Evolutionary conservation across 202 grass and related monocot species (phyloP), one percentile per base, ranked within the genome.

Genomic region (Setaria italica): DNA sequence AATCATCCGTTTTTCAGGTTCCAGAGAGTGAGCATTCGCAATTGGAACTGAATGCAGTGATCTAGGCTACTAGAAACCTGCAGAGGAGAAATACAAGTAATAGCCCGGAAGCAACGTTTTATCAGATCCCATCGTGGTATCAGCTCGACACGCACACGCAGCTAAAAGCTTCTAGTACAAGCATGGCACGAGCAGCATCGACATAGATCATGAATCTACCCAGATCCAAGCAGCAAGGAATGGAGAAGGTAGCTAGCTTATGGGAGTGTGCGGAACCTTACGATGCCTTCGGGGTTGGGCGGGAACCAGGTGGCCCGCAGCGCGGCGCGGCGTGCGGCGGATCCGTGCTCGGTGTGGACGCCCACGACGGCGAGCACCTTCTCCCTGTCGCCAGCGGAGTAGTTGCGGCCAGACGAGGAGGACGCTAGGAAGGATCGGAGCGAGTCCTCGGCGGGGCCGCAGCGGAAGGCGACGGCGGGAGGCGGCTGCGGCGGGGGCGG

Each of bases 301-400:
- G 97, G 97, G 87, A 99, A 99, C 97, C 94, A 99, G 63, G 97
- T 96, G 60, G 82, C 88, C 14, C 97, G 88, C 14, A 99, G 90
- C 49, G 90, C 94, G 2, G 82, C 88, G 25, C 92, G 90, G 34
- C 77, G 88, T 16, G 83, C 94, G 76, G 88, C 83, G 41, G 88
- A 92, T 74, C 88, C 85, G 50, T 91, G 88, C 25, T 88, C 87
- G 10, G 94, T 99, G 73, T 92, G 90, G 35, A 99, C 90, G 16
- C 97, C 94, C 6, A 99, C 92, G 35, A 99, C 51, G 14, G 90
- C 97, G 67, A 99, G 90, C 87, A 91, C 92, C 90, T 94, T 99
- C 11, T 95, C 90, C 80, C 88, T 84, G 73, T 63, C 77, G 48
- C 32, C 35, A 20, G 74, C 82, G 39, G 83, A 53, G 76, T 87